A percentile compares a stretch with the other conserved stretches of the same genome.
Evolutionary conservation across 345 rosid genomes (phyloP).

Genomic region (Lepidium didymum): DNA sequence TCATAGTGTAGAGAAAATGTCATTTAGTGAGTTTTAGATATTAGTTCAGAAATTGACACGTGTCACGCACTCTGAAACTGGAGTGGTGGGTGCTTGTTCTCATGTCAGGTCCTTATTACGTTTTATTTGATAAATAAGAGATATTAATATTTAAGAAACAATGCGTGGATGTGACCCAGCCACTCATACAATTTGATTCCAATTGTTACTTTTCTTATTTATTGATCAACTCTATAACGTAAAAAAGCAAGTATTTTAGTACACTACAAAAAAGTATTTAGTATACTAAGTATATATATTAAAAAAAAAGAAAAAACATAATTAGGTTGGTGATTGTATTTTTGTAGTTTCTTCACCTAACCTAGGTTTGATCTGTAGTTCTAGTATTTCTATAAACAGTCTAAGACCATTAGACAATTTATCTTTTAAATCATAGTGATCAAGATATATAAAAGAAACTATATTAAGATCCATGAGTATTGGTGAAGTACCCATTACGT

Average conservation of each 20-base stretch:
- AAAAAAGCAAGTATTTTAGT: neutral
- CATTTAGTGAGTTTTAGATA: constrained; percentile 24
- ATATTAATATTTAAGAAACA: neutral
- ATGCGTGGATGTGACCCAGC: constrained; percentile 17
- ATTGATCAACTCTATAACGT: neutral
- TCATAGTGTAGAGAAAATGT: constrained; percentile 15
- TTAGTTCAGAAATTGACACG: constrained; percentile 27
- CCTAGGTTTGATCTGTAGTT: neutral
- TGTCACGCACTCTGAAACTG: constrained; percentile 25
- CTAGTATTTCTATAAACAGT: neutral
- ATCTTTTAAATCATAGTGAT: neutral
- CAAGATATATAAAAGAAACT: neutral
- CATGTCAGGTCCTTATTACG: constrained; percentile 23
- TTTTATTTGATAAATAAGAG: neutral
- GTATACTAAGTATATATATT: neutral
- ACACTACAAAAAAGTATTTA: neutral
- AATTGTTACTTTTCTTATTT: neutral
- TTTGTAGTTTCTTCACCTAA: neutral
- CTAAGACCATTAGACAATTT: neutral
- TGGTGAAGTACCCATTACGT: too few species aligned
- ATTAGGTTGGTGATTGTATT: neutral
- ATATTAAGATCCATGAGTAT: too few species aligned
- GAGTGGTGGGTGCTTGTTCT: constrained; percentile 23
- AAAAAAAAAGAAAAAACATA: neutral
- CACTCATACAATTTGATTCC: constrained; percentile 12